Evolutionary conservation across 352 stramenopile genomes (phyloP).

Genomic region (Globisporangium viniferum): DNA sequence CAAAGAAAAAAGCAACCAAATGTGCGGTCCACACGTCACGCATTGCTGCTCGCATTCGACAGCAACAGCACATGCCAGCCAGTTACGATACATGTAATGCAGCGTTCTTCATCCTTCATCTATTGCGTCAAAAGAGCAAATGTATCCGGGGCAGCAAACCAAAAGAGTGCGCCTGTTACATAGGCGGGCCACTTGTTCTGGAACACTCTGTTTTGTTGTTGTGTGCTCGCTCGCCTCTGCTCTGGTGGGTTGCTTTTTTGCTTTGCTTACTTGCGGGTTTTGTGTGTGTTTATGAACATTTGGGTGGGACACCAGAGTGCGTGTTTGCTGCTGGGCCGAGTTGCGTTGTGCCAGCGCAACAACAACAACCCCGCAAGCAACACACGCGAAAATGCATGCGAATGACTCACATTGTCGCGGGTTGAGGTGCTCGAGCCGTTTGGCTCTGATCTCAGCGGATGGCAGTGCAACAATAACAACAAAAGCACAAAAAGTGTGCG

Average conservation of each 20-base stretch:
- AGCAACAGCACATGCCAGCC: too few species aligned
- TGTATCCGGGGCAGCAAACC: background rate
- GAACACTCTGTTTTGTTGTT: slow-evolving; percentile 13
- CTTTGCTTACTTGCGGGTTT: background rate
- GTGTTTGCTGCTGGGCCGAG: background rate
- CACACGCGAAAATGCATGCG: background rate
- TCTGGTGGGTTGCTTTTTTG: background rate
- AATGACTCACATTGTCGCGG: background rate
- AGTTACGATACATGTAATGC: too few species aligned
- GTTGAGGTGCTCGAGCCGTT: background rate
- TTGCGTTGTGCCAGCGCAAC: background rate
- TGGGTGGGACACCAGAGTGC: background rate
- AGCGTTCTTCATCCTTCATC: background rate
- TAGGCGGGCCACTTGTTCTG: slow-evolving; percentile 13
- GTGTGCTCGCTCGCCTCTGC: background rate
- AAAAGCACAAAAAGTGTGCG: background rate
- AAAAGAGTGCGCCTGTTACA: background rate
- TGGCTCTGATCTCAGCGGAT: background rate
- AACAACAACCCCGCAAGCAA: background rate
- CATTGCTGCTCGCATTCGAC: too few species aligned
- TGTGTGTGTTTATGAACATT: background rate
- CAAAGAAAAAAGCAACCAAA: too few species aligned
- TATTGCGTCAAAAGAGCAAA: background rate
- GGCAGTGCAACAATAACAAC: background rate
- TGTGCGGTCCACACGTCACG: too few species aligned